These are phyloP conservation scores for Aureobasidium uvarum DNA, from an alignment of 2,329 filamentous ascomycete genomes.

Conservation along the genomic window DNA sequence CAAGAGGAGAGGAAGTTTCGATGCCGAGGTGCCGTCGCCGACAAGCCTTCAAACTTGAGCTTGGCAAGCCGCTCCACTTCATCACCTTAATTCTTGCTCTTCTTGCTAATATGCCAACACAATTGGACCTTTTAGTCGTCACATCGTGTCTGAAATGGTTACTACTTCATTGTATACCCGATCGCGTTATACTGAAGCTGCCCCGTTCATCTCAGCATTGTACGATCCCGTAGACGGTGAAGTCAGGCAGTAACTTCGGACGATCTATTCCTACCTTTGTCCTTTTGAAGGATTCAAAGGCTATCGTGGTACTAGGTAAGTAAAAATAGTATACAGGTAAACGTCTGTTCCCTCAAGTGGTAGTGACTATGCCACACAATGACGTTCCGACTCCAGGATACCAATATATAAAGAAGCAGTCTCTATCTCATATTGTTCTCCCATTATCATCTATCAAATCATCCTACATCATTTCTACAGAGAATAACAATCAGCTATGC, in stretches of 20 bases:
- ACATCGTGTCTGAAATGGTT: no score
- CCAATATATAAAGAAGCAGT: neutral
- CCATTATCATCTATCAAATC: no score
- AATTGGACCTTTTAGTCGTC: neutral
- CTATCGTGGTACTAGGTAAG: neutral
- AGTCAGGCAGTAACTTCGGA: neutral
- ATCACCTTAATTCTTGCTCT: neutral
- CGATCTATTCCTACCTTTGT: slow-evolving; percentile 8
- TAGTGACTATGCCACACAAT: neutral
- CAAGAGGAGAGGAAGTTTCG: neutral
- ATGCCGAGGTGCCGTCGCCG: neutral
- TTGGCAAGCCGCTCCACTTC: neutral
- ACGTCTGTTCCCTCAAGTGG: neutral
- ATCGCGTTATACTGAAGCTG: neutral
- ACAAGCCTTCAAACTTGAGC: neutral
- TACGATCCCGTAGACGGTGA: neutral
- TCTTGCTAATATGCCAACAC: neutral
- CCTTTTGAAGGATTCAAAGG: neutral
- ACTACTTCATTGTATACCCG: neutral
- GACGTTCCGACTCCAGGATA: neutral
- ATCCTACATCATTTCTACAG: no score
- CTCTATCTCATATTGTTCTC: neutral
- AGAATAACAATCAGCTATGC: slow-evolving; percentile 3
- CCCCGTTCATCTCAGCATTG: neutral
- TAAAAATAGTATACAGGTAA: slow-evolving; percentile 15